Evolutionary conservation across 2,329 filamentous ascomycete genomes (phyloP).

Genomic region (Cladosporium sp.): DNA sequence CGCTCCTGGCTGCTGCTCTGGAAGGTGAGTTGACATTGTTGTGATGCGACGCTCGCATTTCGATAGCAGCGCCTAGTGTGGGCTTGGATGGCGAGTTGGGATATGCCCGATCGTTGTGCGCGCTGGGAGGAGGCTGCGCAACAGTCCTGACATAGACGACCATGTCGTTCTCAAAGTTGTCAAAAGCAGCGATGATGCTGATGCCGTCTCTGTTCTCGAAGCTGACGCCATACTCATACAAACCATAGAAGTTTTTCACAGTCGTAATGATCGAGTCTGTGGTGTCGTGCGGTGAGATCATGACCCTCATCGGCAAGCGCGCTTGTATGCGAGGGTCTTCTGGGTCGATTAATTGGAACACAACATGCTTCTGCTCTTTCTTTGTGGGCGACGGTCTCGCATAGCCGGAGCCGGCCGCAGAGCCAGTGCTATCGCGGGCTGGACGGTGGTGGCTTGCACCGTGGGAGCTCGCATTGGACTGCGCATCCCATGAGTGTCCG

Average conservation of each 20-base stretch:
- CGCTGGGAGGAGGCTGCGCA: slow-evolving; percentile 28
- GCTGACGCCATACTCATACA: slow-evolving; percentile 88
- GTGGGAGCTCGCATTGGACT: slow-evolving; percentile 18
- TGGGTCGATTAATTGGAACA: slow-evolving; percentile 69
- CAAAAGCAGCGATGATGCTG: slow-evolving; percentile 91
- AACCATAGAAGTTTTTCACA: slow-evolving; percentile 97
- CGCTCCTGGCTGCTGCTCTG: slow-evolving; percentile 69
- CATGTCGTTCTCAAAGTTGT: slow-evolving; percentile 93
- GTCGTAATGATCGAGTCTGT: slow-evolving; percentile 98
- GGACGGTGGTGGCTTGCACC: slow-evolving; percentile 17
- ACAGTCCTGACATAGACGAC: slow-evolving; percentile 77
- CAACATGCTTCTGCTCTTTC: slow-evolving; percentile 66
- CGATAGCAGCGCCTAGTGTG: slow-evolving; percentile 65
- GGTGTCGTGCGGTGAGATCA: slow-evolving; percentile 93
- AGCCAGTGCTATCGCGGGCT: slow-evolving; percentile 19
- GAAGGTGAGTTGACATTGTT: slow-evolving; percentile 65
- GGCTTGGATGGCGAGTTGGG: slow-evolving; percentile 52
- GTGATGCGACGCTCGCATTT: slow-evolving; percentile 62
- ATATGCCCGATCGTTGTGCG: slow-evolving; percentile 29
- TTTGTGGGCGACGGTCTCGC: slow-evolving; percentile 35
- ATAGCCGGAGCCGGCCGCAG: slow-evolving; percentile 29
- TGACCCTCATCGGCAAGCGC: slow-evolving; percentile 79
- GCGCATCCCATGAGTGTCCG: slow-evolving; percentile 20
- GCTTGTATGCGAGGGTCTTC: slow-evolving; percentile 49
- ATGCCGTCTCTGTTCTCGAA: slow-evolving; percentile 90